A percentile compares a stretch with the other conserved stretches of the same genome.
phyloP scores from a whole-genome alignment of 1,284 basidiomycete species.

The Sanghuangporus weigelae region DNA sequence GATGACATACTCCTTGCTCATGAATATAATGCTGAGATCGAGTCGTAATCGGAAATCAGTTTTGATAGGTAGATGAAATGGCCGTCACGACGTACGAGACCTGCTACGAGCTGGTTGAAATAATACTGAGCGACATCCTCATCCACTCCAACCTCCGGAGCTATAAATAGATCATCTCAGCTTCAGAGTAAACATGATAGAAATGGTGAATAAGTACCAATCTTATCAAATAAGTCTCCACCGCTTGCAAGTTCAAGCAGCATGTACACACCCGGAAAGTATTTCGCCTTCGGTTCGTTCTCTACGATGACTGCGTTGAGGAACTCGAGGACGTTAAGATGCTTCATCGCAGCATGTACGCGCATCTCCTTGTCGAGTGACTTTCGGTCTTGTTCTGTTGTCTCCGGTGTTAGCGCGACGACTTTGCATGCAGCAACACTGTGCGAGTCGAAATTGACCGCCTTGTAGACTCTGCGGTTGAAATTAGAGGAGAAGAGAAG shows the following conservation, averaged over 20 bases:
- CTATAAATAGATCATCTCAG: conserved; percentile 32
- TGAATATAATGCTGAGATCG: conserved; percentile 76
- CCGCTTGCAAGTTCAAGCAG: conserved; percentile 89
- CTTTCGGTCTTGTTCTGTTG: conserved; percentile 64
- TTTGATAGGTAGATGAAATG: conserved; percentile 11
- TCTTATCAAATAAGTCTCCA: conserved; percentile 98
- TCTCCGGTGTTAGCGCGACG: conserved; percentile 54
- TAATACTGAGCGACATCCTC: conserved; percentile 90
- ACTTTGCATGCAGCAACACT: conserved; percentile 84
- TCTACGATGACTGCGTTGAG: conserved; percentile 75
- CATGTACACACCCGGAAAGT: conserved; percentile 85
- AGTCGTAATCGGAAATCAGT: background rate
- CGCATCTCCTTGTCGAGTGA: conserved; percentile 92
- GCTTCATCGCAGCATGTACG: conserved; percentile 81
- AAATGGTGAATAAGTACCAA: conserved; percentile 51
- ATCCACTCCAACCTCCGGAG: conserved; percentile 82
- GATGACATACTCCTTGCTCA: conserved; percentile 86
- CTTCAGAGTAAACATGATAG: background rate
- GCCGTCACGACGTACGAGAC: conserved; percentile 48
- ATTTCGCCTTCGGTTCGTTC: conserved; percentile 49
- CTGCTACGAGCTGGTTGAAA: conserved; percentile 84
- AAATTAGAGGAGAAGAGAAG: background rate
- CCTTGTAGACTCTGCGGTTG: conserved; percentile 70
- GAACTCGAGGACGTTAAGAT: conserved; percentile 83
- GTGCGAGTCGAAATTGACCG: conserved; percentile 62